phyloP scores from a whole-genome alignment of 2,329 filamentous ascomycete genomes.

The Aspergillus sergii region DNA sequence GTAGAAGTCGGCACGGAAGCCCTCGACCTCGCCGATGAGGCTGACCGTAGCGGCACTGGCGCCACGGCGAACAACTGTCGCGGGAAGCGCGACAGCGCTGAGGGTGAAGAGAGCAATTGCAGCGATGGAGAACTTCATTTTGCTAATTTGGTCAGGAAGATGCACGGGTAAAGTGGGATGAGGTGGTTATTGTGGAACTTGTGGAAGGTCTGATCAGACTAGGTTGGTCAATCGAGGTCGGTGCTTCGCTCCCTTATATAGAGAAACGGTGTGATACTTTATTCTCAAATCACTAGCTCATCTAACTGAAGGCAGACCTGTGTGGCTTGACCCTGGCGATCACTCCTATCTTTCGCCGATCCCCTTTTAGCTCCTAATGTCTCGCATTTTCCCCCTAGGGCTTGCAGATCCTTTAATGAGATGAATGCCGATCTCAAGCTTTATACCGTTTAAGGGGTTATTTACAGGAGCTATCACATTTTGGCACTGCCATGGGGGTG shows the following conservation, averaged over 20 bases:
- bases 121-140: constrained; percentile 8
- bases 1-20: constrained; percentile 6
- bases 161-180: neutral
- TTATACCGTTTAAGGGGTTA: neutral
- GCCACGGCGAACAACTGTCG: constrained; percentile 1
- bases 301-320: neutral
- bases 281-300: neutral
- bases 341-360: constrained; percentile 3
- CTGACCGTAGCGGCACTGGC: constrained; percentile 2
- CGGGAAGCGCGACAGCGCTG: neutral
- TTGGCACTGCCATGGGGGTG: neutral
- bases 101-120: constrained; percentile 5
- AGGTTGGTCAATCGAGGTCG: neutral
- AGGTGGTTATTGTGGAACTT: neutral
- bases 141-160: neutral
- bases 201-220: neutral
- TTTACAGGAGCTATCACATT: neutral
- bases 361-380: neutral
- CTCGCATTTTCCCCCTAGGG: neutral
- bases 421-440: neutral
- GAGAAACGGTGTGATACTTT: neutral
- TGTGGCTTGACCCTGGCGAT: constrained; percentile 1
- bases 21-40: constrained; percentile 2
- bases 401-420: neutral
- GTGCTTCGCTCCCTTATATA: neutral